Conservation (phyloP, 148 eudicot genomes). For the Cornus controversa region DNA sequence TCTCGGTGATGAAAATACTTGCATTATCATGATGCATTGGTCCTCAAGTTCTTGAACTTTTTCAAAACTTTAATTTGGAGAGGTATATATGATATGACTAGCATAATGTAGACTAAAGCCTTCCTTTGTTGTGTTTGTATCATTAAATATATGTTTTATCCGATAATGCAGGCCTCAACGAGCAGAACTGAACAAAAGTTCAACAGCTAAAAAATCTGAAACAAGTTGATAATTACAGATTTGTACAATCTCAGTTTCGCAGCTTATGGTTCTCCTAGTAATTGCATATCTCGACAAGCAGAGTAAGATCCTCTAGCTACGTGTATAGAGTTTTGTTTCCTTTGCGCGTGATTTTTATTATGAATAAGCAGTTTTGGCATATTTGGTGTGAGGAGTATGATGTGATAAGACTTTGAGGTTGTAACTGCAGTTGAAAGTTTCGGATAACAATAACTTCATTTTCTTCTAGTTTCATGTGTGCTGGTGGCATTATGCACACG, state of each 20-base stretch:
- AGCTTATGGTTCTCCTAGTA: conserved; percentile 9
- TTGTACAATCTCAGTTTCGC: conserved; percentile 13
- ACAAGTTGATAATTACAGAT: conserved; percentile 7
- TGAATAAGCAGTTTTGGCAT: conserved; percentile 22
- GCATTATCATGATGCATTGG: too few species aligned
- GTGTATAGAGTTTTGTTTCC: conserved; percentile 43
- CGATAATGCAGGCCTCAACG: conserved; percentile 57
- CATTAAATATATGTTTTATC: neutral
- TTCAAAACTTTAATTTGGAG: too few species aligned
- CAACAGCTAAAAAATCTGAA: conserved; percentile 28
- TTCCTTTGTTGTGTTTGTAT: too few species aligned
- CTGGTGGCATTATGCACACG: conserved; percentile 13
- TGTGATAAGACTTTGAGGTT: conserved; percentile 18
- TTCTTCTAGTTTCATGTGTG: conserved; percentile 19
- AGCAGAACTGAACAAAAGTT: conserved; percentile 56
- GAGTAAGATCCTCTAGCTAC: neutral
- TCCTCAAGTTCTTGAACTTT: too few species aligned
- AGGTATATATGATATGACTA: too few species aligned
- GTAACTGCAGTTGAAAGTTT: conserved; percentile 11
- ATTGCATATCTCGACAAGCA: too few species aligned
- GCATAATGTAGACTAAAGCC: too few species aligned
- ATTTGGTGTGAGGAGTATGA: conserved; percentile 10
- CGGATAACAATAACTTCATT: conserved; percentile 21
- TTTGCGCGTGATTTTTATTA: conserved; percentile 11
- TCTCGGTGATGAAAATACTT: too few species aligned